Evolutionary conservation across 768 basidiomycete genomes (phyloP), one percentile per base, ranked within the genome.

Genomic region (Lactarius tabidus): DNA sequence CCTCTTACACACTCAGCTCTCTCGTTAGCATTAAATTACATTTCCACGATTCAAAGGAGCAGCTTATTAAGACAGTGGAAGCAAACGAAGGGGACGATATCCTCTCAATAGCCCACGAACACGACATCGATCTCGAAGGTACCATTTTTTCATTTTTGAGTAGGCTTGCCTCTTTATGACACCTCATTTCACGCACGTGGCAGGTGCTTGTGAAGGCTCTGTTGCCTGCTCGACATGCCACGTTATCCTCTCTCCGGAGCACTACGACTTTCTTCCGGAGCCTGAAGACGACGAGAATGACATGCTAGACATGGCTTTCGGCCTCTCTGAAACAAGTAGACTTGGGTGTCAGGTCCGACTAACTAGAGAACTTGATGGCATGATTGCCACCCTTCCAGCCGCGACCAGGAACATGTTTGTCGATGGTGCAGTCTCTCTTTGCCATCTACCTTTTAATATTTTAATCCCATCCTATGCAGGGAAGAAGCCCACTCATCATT

Each of bases 391-490:
- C 14, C 78, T 99, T 26, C 96, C 96, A 1, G 81, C 89, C 26
- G 96, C 96, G 18, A 98, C 96, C 38, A 79, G 96, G 74, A 98
- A 98, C 78, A 93, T 99, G 93, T 95, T 94, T 74, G 93, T 96
- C 29, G 95, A 97, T 74, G 95, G 91, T 90, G 72, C 60, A 73
- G 70, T 56, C 12, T 38, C n/a, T 31, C 41, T 59, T 55, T 41
- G 1, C 12, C 18, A 33, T 61, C 29, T 48, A 6, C 28, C 35
- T 14, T 9, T 45, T 54, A n/a, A 29, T n/a, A 10, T 31, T 33
- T 28, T 4, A 12, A 1, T 39, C 57, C 58, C 43, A 73, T 15
- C 29, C 23, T 41, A 26, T 38, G 1, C 64, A 80, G 80, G 84
- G 35, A 81, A 84, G 69, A 85, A 85, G 69, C 71, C 84, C 6